Percentiles rank a stretch among this genome's conserved stretches.
Evolutionary conservation across 2,329 filamentous ascomycete species (phyloP).

Genomic region (Colletotrichum costaricense): DNA sequence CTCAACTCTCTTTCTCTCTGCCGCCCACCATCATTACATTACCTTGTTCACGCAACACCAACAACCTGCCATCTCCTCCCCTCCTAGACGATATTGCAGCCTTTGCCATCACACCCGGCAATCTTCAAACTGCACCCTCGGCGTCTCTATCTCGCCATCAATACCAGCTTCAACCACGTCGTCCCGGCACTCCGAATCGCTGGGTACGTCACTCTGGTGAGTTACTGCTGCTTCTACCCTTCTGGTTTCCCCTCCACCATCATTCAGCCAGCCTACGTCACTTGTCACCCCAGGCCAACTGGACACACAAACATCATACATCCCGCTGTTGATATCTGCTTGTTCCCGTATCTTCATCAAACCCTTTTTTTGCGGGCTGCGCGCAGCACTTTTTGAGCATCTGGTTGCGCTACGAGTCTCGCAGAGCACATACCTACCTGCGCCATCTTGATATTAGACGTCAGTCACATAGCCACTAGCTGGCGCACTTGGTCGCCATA

Average conservation of each 20-base stretch:
- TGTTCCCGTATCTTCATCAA: slow-evolving; percentile 2
- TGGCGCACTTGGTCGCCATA: slow-evolving; percentile 6
- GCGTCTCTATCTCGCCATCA: background rate
- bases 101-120: slow-evolving; percentile 18
- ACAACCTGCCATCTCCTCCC: background rate
- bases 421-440: background rate
- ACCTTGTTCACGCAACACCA: slow-evolving; percentile 4
- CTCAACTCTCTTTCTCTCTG: slow-evolving; percentile 7
- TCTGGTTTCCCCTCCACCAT: slow-evolving; percentile 7
- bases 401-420: background rate
- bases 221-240: slow-evolving; percentile 13
- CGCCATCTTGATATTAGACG: background rate
- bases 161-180: background rate
- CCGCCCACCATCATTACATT: background rate
- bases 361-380: background rate
- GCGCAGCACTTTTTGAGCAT: background rate
- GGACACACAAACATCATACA: slow-evolving; percentile 4
- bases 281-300: slow-evolving; percentile 12
- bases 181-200: slow-evolving; percentile 5
- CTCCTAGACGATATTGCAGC: slow-evolving; percentile 18
- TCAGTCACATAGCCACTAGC: background rate
- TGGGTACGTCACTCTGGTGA: slow-evolving; percentile 33
- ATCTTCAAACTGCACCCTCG: slow-evolving; percentile 15
- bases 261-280: slow-evolving; percentile 26
- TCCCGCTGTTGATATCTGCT: slow-evolving; percentile 15